Percentiles rank a stretch among this genome's conserved stretches.
Conservation (phyloP, 805 yeast genomes). For the Clavispora phyllophila region DNA sequence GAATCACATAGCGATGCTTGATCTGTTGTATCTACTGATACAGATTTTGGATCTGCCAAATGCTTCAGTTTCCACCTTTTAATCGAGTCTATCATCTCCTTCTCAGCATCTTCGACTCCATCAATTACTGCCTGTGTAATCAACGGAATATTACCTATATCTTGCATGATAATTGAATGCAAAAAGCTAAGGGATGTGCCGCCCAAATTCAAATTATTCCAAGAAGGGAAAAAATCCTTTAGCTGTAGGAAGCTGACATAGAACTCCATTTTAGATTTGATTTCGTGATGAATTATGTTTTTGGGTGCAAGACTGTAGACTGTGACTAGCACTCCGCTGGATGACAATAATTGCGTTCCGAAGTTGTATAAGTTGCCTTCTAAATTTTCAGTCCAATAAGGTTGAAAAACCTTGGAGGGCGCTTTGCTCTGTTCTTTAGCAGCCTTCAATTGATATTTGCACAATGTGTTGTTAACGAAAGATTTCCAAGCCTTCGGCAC, state of each 20-base stretch:
- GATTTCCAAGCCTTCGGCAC: slow-evolving; percentile 5
- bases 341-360: neutral
- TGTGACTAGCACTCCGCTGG: slow-evolving; percentile 6
- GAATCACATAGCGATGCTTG: slow-evolving; percentile 4
- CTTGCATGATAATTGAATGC: slow-evolving; percentile 3
- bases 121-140: slow-evolving; percentile 2
- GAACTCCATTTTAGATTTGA: slow-evolving; percentile 12
- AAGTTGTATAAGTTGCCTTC: slow-evolving; percentile 22
- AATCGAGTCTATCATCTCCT: slow-evolving; percentile 13
- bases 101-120: slow-evolving; percentile 3
- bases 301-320: slow-evolving; percentile 9
- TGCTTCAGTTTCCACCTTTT: slow-evolving; percentile 11
- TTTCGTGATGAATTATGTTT: slow-evolving; percentile 19
- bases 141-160: slow-evolving; percentile 1
- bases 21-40: neutral
- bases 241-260: slow-evolving; percentile 5
- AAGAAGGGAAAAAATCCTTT: slow-evolving; percentile 6
- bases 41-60: slow-evolving; percentile 4
- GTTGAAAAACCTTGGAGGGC: slow-evolving; percentile 10
- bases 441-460: slow-evolving; percentile 10
- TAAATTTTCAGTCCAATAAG: slow-evolving; percentile 16
- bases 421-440: slow-evolving; percentile 13
- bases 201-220: slow-evolving; percentile 11
- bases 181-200: slow-evolving; percentile 4
- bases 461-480: slow-evolving; percentile 18